Conservation (phyloP, 306 rosid genomes). For the Chamaecrista fasciculata region DNA sequence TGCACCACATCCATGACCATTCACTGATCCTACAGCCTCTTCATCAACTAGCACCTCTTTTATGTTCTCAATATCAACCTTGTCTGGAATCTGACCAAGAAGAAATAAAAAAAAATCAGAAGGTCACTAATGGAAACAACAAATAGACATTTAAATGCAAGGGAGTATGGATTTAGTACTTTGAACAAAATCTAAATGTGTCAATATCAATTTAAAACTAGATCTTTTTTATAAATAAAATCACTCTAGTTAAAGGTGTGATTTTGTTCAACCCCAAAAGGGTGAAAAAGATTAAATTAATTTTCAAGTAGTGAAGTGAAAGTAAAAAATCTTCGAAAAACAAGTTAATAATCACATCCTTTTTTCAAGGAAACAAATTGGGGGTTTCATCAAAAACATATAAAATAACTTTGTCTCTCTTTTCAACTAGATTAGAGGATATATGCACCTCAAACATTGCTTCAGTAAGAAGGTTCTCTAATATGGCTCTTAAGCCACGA, state of each 20-base stretch:
- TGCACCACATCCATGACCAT: slow-evolving; percentile 57
- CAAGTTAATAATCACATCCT: background rate
- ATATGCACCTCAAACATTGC: slow-evolving; percentile 71
- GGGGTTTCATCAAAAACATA: background rate
- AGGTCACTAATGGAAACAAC: background rate
- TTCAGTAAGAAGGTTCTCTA: slow-evolving; percentile 62
- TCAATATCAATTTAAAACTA: background rate
- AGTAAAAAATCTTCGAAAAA: background rate
- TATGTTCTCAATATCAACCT: slow-evolving; percentile 25
- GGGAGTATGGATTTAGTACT: too few relatives aligned
- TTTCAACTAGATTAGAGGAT: background rate
- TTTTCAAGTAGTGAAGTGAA: background rate
- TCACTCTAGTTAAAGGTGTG: background rate
- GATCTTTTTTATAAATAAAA: background rate
- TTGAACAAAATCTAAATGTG: too few relatives aligned
- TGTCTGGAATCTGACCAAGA: slow-evolving; percentile 57
- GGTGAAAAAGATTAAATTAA: background rate
- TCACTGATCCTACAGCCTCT: slow-evolving; percentile 65
- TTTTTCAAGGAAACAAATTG: background rate
- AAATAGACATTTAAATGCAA: background rate
- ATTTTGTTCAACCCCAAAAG: background rate
- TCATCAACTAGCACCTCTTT: slow-evolving; percentile 66
- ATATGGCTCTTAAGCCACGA: slow-evolving; percentile 64
- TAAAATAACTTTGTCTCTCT: background rate
- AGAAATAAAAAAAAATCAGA: background rate